Conservation (phyloP, 139 green algal species). For the Desmodesmus armatus region DNA sequence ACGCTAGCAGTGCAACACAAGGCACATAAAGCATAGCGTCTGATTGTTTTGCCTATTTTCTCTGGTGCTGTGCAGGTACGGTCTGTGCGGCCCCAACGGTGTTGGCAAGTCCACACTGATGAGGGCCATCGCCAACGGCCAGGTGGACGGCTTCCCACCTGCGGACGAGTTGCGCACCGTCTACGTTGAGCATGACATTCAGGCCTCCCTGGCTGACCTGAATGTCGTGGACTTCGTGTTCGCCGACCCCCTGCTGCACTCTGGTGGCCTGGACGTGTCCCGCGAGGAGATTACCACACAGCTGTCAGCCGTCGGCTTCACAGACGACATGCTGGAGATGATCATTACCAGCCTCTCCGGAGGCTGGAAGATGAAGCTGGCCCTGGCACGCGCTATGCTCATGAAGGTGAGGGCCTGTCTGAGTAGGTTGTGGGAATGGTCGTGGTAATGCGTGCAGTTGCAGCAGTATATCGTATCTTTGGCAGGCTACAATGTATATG, state of each 20-base stretch:
- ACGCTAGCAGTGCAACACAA: too few species aligned
- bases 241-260: conserved; percentile 64
- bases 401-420: conserved; percentile 73
- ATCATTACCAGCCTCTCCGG: conserved; percentile 84
- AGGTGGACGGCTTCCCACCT: conserved; percentile 92
- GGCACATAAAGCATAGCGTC: too few species aligned
- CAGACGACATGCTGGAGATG: conserved; percentile 55
- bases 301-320: conserved; percentile 51
- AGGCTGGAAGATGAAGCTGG: conserved; percentile 90
- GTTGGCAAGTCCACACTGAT: conserved; percentile 94
- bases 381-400: conserved; percentile 83
- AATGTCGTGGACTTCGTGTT: conserved; percentile 76
- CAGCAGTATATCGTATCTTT: too few species aligned
- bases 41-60: too few species aligned
- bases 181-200: conserved; percentile 95
- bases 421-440: too few species aligned
- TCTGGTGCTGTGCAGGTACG: too few species aligned
- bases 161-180: conserved; percentile 85
- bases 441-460: too few species aligned
- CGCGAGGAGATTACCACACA: conserved; percentile 51
- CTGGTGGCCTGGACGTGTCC: conserved; percentile 40
- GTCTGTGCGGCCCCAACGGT: conserved; percentile 90
- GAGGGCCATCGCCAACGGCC: conserved; percentile 91
- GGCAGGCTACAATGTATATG: too few species aligned
- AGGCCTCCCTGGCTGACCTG: conserved; percentile 73